These are phyloP conservation scores for Metschnikowia reukaufii DNA, from an alignment of 805 yeast species.

Conservation along the genomic window DNA sequence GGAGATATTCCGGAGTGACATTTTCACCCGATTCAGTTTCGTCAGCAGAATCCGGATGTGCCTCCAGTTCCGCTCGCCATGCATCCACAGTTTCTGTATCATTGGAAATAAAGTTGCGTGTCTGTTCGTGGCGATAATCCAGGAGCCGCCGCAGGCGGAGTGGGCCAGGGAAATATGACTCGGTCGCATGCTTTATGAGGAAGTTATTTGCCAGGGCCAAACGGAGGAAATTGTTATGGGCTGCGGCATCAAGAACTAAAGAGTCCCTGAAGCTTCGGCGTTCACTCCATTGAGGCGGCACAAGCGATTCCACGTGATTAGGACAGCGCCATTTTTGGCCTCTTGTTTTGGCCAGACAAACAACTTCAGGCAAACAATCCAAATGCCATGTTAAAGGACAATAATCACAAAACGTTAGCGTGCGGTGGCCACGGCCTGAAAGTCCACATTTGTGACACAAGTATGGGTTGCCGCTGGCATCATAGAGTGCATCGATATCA, in stretches of 20 bases:
- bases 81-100: slow-evolving; percentile 11
- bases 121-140: slow-evolving; percentile 32
- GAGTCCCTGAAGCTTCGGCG: slow-evolving; percentile 53
- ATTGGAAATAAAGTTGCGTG: slow-evolving; percentile 22
- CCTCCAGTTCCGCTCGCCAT: slow-evolving; percentile 24
- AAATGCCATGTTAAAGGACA: slow-evolving; percentile 85
- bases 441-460: slow-evolving; percentile 75
- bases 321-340: slow-evolving; percentile 93
- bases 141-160: slow-evolving; percentile 24
- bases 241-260: slow-evolving; percentile 51
- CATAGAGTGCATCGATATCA: slow-evolving; percentile 65
- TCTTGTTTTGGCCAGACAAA: slow-evolving; percentile 66
- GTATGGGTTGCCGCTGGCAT: slow-evolving; percentile 65
- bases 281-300: slow-evolving; percentile 37
- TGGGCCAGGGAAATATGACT: slow-evolving; percentile 29
- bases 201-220: slow-evolving; percentile 31
- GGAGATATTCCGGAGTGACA: slow-evolving; percentile 38
- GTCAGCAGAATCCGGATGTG: slow-evolving; percentile 31
- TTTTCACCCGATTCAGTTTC: slow-evolving; percentile 25
- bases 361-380: slow-evolving; percentile 80
- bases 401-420: slow-evolving; percentile 75
- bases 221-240: slow-evolving; percentile 35
- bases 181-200: slow-evolving; percentile 34
- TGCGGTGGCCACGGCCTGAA: slow-evolving; percentile 57
- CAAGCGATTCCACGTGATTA: slow-evolving; percentile 62